Percentiles rank a stretch among this genome's conserved stretches.
These are phyloP conservation scores for Tilletia setariae DNA, from an alignment of 1,284 basidiomycete species.

Conservation along the genomic window DNA sequence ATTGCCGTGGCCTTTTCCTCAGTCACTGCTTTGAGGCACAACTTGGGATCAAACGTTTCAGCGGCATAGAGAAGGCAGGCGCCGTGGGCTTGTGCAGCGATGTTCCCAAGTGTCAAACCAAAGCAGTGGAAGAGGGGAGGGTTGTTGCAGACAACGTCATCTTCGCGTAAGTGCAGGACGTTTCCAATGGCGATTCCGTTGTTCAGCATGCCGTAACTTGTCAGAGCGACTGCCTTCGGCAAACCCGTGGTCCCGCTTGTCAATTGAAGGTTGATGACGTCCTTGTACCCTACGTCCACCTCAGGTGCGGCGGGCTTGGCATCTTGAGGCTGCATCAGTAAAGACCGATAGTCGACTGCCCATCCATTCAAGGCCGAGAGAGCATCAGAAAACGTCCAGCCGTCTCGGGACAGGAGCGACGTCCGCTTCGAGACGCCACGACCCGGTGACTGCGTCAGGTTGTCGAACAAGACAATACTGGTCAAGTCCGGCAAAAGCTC, in stretches of 20 bases:
- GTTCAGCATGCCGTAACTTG: constrained; percentile 69
- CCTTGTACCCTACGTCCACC: constrained; percentile 59
- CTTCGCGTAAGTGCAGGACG: constrained; percentile 60
- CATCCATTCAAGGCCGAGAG: constrained; percentile 25
- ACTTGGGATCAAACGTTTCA: constrained; percentile 64
- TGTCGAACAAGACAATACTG: constrained; percentile 69
- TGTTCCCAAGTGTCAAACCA: constrained; percentile 76
- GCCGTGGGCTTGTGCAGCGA: constrained; percentile 73
- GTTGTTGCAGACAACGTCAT: constrained; percentile 36
- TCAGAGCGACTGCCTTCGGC: constrained; percentile 42
- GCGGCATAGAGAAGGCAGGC: constrained; percentile 73
- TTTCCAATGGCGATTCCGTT: constrained; percentile 70
- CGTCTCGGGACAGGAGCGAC: constrained; percentile 32
- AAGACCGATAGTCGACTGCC: constrained; percentile 37
- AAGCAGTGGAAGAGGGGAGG: constrained; percentile 64
- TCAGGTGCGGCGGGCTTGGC: constrained; percentile 55
- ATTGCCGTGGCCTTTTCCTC: constrained; percentile 71
- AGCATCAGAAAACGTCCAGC: constrained; percentile 30
- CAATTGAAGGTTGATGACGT: constrained; percentile 76
- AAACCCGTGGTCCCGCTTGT: constrained; percentile 76
- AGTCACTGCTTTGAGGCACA: constrained; percentile 66
- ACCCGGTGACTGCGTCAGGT: constrained; percentile 54
- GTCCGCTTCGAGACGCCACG: constrained; percentile 32
- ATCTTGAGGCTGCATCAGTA: constrained; percentile 58
- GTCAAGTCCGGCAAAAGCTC: constrained; percentile 65